phyloP scores from a whole-genome alignment of 805 yeast species.

The Debaryomyces prosopidis region DNA sequence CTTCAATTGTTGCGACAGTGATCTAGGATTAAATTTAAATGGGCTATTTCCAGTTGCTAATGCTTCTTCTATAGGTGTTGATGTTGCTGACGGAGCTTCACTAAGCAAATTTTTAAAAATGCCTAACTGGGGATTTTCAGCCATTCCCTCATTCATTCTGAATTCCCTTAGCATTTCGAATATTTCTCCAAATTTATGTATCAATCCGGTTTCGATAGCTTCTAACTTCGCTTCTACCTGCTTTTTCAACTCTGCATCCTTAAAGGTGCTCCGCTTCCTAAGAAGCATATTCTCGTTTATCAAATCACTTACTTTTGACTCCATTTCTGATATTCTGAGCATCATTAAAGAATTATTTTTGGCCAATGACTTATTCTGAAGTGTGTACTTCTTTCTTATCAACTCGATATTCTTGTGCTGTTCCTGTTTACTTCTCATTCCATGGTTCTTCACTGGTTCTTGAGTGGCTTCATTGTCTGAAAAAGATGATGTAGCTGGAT shows the following conservation, averaged over 20 bases:
- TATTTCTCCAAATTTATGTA: conserved; percentile 46
- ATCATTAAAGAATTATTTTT: conserved; percentile 55
- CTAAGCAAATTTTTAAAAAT: conserved; percentile 4
- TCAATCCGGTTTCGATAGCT: conserved; percentile 42
- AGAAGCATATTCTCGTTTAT: conserved; percentile 50
- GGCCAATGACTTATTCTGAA: conserved; percentile 63
- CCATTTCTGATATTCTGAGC: conserved; percentile 53
- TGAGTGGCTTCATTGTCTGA: neutral
- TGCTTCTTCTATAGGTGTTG: conserved; percentile 16
- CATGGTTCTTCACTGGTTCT: neutral
- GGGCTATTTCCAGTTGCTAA: neutral
- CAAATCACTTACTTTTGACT: conserved; percentile 48
- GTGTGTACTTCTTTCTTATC: conserved; percentile 30
- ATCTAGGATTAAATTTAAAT: neutral
- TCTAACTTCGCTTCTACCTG: conserved; percentile 37
- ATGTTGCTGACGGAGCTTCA: conserved; percentile 14
- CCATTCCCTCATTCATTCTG: conserved; percentile 42
- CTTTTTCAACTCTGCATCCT: conserved; percentile 25
- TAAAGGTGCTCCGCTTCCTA: conserved; percentile 34
- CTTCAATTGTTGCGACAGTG: neutral
- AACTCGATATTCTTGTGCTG: conserved; percentile 11
- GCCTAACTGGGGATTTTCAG: conserved; percentile 17
- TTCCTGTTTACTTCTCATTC: conserved; percentile 1
- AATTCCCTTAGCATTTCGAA: conserved; percentile 41
- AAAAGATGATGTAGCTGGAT: neutral